phyloP scores from a whole-genome alignment of 345 rosid genomes.

The Eucalyptus marginata region DNA sequence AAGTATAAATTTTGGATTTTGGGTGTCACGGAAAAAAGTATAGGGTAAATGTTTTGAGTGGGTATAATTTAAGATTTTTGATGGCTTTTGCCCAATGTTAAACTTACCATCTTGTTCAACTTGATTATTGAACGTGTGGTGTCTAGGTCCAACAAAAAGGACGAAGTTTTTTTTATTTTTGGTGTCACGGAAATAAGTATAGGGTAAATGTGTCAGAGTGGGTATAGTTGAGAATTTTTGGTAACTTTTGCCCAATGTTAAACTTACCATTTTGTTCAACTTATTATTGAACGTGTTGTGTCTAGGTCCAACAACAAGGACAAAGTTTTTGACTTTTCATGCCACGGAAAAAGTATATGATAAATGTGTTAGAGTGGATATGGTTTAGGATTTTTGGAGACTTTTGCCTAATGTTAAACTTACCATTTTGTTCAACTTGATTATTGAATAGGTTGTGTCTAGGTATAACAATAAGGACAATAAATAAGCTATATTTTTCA shows the following conservation, averaged over 20 bases:
- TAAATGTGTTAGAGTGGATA: not conserved
- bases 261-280: not conserved
- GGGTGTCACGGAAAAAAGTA: not conserved
- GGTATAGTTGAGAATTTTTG: not conserved
- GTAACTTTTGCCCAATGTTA: not conserved
- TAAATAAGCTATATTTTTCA: not conserved
- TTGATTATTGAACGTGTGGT: not conserved
- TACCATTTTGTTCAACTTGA: not conserved
- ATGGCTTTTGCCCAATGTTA: not conserved
- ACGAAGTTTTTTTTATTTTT: too few relatives aligned
- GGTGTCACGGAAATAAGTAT: not conserved
- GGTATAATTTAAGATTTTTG: not conserved
- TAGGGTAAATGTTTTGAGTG: too few relatives aligned
- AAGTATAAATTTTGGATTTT: too few relatives aligned
- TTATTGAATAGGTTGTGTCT: not conserved
- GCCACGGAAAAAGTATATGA: fast-evolving
- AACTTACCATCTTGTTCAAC: not conserved
- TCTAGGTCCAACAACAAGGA: not conserved
- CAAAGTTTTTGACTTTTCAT: fast-evolving
- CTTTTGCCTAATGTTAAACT: not conserved
- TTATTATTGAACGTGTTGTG: not conserved
- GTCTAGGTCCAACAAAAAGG: not conserved
- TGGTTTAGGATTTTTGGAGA: too few relatives aligned
- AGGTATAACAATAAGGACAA: not conserved
- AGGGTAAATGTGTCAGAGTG: too few relatives aligned